These are phyloP conservation scores for Solanum lycopersicoides DNA, from an alignment of 257 asterid species.

Conservation along the genomic window DNA sequence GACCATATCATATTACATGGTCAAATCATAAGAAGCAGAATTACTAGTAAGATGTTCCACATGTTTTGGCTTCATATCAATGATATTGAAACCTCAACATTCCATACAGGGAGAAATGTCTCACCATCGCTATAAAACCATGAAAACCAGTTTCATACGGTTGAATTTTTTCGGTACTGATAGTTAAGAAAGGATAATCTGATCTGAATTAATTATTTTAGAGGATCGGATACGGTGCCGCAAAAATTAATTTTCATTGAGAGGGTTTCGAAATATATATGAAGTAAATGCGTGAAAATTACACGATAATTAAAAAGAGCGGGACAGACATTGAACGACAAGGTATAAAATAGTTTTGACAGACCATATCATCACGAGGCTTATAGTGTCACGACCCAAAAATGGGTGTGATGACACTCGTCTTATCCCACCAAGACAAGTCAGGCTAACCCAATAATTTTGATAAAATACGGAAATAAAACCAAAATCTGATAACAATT, in stretches of 20 bases:
- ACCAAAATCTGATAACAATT: too few species aligned
- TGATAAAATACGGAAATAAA: too few species aligned
- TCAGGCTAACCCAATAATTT: too few species aligned
- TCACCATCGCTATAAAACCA: constrained; percentile 50
- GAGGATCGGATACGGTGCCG: too few species aligned
- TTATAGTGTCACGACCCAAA: too few species aligned
- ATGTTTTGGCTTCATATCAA: constrained; percentile 75
- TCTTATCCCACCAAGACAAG: too few species aligned
- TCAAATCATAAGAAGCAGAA: neutral
- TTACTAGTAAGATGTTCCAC: constrained; percentile 85
- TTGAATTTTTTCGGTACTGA: neutral
- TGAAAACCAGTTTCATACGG: neutral
- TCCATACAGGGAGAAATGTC: constrained; percentile 83
- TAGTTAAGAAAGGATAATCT: neutral
- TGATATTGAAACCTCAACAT: constrained; percentile 80
- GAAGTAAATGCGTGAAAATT: neutral
- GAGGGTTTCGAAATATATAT: neutral
- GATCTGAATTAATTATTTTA: neutral
- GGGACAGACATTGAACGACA: neutral
- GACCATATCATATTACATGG: too few species aligned
- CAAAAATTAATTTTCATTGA: too few species aligned
- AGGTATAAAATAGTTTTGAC: too few species aligned
- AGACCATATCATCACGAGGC: too few species aligned
- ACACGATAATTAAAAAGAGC: neutral
- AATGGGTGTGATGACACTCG: too few species aligned